These are phyloP conservation scores for Brettanomyces bruxellensis DNA, from an alignment of 805 yeast species.

Conservation along the genomic window DNA sequence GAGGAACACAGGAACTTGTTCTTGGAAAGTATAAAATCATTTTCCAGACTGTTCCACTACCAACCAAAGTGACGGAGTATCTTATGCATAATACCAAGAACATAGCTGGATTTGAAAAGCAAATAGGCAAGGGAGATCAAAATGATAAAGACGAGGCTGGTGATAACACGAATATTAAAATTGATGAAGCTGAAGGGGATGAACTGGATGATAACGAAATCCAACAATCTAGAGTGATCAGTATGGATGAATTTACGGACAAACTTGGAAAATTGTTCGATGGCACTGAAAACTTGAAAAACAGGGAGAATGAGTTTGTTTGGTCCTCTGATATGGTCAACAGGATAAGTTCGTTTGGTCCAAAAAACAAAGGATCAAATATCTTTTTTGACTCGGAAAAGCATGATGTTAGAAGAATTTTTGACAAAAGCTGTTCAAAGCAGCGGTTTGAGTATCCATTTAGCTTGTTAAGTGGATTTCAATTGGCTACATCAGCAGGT, in stretches of 20 bases:
- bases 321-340: conserved; percentile 23
- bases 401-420: conserved; percentile 26
- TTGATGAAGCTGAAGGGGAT: conserved; percentile 8
- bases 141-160: conserved; percentile 50
- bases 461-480: conserved; percentile 74
- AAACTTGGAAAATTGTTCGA: conserved; percentile 9
- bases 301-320: conserved; percentile 6
- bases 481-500: conserved; percentile 72
- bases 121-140: conserved; percentile 37
- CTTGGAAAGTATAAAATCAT: conserved; percentile 40
- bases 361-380: conserved; percentile 68
- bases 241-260: conserved; percentile 6
- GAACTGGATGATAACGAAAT: conserved; percentile 22
- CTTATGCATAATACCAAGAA: conserved; percentile 37
- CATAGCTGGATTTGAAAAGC: conserved; percentile 26
- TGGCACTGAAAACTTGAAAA: not conserved
- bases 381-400: conserved; percentile 49
- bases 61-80: conserved; percentile 38
- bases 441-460: conserved; percentile 39
- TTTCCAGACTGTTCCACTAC: conserved; percentile 45
- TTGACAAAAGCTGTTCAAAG: conserved; percentile 5
- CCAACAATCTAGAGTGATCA: conserved; percentile 7
- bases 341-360: conserved; percentile 62
- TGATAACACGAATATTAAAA: conserved; percentile 27
- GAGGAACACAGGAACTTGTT: conserved; percentile 41